Evolutionary conservation across 306 rosid genomes (phyloP).

Genomic region (Begonia peltatifolia): DNA sequence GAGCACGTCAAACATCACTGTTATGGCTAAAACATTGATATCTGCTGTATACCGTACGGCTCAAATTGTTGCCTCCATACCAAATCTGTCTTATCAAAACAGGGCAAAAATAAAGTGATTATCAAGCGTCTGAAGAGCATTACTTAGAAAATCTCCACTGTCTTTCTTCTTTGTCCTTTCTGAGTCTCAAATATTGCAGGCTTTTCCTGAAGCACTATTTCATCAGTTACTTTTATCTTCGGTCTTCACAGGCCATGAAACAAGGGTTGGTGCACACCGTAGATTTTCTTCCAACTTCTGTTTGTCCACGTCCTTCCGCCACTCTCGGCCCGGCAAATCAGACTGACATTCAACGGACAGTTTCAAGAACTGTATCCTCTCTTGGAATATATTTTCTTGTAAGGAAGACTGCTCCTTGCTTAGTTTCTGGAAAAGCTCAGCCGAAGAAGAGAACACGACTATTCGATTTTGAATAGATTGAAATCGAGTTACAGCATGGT

Average conservation of each 20-base stretch:
- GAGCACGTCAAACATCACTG: slow-evolving; percentile 49
- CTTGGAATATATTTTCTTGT: slow-evolving; percentile 28
- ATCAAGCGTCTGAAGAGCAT: slow-evolving; percentile 11
- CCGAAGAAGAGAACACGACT: slow-evolving; percentile 79
- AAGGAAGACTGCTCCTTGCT: slow-evolving; percentile 42
- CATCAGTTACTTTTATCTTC: slow-evolving; percentile 47
- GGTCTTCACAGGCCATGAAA: slow-evolving; percentile 91
- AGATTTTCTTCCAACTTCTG: slow-evolving; percentile 73
- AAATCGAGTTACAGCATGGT: slow-evolving; percentile 43
- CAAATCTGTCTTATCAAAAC: slow-evolving; percentile 24
- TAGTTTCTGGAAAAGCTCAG: slow-evolving; percentile 78
- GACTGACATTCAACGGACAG: slow-evolving; percentile 43
- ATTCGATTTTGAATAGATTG: slow-evolving; percentile 42
- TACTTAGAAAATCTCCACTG: not conserved
- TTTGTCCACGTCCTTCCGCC: slow-evolving; percentile 35
- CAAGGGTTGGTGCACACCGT: slow-evolving; percentile 71
- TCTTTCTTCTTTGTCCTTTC: not conserved
- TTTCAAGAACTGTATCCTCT: slow-evolving; percentile 74
- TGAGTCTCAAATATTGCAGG: slow-evolving; percentile 10
- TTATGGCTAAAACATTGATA: slow-evolving; percentile 41
- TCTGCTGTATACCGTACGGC: slow-evolving; percentile 32
- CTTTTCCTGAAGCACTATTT: slow-evolving; percentile 31
- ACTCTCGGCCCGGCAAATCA: slow-evolving; percentile 27
- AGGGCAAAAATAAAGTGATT: slow-evolving; percentile 20
- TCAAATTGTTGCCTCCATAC: slow-evolving; percentile 28